Conservation (phyloP, 495 filamentous ascomycete genomes). For the Niebla homalea region DNA sequence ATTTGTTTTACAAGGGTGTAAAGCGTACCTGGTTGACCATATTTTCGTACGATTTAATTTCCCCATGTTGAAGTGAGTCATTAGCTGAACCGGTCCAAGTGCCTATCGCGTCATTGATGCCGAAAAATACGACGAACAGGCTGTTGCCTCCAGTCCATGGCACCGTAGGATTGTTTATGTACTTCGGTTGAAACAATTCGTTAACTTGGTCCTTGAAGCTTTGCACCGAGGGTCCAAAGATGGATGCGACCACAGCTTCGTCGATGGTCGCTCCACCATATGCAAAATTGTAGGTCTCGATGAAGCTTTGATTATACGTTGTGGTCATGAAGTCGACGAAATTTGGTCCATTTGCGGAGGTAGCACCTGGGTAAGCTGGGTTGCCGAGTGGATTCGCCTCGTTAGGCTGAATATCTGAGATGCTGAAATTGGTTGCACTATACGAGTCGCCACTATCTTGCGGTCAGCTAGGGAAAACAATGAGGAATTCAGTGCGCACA, state of each 20-base stretch:
- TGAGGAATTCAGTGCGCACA: neutral
- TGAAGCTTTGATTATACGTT: slow-evolving; percentile 36
- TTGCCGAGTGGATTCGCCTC: slow-evolving; percentile 61
- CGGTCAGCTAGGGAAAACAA: slow-evolving; percentile 24
- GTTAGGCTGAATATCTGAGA: slow-evolving; percentile 44
- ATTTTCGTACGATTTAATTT: slow-evolving; percentile 42
- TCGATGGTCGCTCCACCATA: slow-evolving; percentile 46
- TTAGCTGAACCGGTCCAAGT: slow-evolving; percentile 28
- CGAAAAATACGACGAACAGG: slow-evolving; percentile 30
- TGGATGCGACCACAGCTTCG: slow-evolving; percentile 27
- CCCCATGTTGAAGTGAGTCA: slow-evolving; percentile 29
- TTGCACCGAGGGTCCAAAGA: slow-evolving; percentile 25
- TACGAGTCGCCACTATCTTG: slow-evolving; percentile 41
- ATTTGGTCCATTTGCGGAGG: slow-evolving; percentile 37
- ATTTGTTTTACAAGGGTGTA: neutral
- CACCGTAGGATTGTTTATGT: slow-evolving; percentile 16
- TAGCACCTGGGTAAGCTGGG: slow-evolving; percentile 37
- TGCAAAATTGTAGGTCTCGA: slow-evolving; percentile 43
- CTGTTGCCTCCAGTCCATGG: slow-evolving; percentile 22
- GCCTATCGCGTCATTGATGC: slow-evolving; percentile 30
- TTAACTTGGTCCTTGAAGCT: slow-evolving; percentile 28
- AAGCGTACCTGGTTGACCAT: slow-evolving; percentile 32
- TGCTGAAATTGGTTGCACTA: slow-evolving; percentile 52
- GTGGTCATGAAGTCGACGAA: slow-evolving; percentile 46
- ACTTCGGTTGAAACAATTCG: slow-evolving; percentile 28